Percentiles rank a stretch among this genome's conserved stretches.
phyloP scores from a whole-genome alignment of 208 protist genomes.

The Trypanosoma congolense region DNA sequence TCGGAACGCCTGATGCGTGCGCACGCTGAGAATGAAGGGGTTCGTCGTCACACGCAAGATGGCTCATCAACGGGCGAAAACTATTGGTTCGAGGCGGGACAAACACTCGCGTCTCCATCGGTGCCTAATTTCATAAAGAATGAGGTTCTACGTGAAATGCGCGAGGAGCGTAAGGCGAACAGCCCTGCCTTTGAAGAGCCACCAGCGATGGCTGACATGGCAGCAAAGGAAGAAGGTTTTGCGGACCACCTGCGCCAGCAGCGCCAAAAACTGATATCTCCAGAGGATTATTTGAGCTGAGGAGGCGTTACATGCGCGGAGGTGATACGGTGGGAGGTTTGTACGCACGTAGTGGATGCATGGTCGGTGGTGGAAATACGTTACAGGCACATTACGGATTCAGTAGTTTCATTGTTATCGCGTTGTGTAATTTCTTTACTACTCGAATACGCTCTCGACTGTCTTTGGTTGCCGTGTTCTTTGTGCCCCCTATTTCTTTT shows the following conservation, averaged over 20 bases:
- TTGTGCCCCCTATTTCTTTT: neutral
- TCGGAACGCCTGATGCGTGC: constrained; percentile 48
- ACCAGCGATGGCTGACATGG: constrained; percentile 27
- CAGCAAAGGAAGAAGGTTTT: constrained; percentile 34
- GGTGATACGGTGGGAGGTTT: no score
- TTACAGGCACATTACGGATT: no score
- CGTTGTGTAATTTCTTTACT: no score
- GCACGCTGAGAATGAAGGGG: constrained; percentile 45
- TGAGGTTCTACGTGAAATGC: constrained; percentile 73
- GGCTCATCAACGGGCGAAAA: constrained; percentile 80
- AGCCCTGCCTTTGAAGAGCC: constrained; percentile 66
- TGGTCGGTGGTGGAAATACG: no score
- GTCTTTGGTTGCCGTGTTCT: neutral
- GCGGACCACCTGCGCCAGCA: constrained; percentile 54
- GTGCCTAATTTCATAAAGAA: constrained; percentile 75
- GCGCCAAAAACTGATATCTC: constrained; percentile 29
- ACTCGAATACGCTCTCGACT: no score
- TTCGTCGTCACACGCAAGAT: constrained; percentile 59
- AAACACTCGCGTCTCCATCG: constrained; percentile 46
- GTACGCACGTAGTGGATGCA: no score
- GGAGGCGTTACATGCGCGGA: neutral
- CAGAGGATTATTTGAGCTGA: constrained; percentile 16
- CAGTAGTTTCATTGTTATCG: no score
- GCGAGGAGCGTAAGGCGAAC: constrained; percentile 26
- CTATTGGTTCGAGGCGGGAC: constrained; percentile 83